Evolutionary conservation across 768 basidiomycete genomes (phyloP).

Genomic region (Neoboletus brunneissimus): DNA sequence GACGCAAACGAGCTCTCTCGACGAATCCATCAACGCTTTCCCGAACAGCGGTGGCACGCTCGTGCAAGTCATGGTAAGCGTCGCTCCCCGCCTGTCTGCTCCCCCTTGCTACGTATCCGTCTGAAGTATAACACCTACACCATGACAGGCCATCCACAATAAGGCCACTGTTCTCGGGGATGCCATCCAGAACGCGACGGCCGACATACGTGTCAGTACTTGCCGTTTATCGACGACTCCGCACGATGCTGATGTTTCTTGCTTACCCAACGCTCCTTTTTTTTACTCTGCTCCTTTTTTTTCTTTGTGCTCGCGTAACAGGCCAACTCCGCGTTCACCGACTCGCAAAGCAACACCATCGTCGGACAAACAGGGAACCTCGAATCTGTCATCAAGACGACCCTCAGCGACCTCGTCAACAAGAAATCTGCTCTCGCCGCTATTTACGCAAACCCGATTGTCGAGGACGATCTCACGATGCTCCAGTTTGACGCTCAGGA

Average conservation of each 20-base stretch:
- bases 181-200: fast-evolving
- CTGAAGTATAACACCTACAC: neutral
- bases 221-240: neutral
- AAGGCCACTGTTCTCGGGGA: fast-evolving
- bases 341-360: neutral
- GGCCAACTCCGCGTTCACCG: neutral
- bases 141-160: neutral
- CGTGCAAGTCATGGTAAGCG: neutral
- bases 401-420: neutral
- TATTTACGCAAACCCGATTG: fast-evolving
- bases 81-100: neutral
- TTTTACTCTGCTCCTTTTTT: neutral
- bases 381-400: neutral
- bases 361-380: fast-evolving
- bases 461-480: neutral
- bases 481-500: neutral
- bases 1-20: neutral
- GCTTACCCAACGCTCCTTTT: neutral
- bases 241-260: neutral
- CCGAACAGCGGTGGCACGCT: neutral
- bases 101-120: neutral
- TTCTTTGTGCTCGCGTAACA: neutral
- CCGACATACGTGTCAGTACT: neutral
- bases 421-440: neutral
- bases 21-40: neutral